Percentiles rank a stretch among this genome's conserved stretches.
Evolutionary conservation across 139 green algal species (phyloP).

Genomic region (Trebouxia sp.): DNA sequence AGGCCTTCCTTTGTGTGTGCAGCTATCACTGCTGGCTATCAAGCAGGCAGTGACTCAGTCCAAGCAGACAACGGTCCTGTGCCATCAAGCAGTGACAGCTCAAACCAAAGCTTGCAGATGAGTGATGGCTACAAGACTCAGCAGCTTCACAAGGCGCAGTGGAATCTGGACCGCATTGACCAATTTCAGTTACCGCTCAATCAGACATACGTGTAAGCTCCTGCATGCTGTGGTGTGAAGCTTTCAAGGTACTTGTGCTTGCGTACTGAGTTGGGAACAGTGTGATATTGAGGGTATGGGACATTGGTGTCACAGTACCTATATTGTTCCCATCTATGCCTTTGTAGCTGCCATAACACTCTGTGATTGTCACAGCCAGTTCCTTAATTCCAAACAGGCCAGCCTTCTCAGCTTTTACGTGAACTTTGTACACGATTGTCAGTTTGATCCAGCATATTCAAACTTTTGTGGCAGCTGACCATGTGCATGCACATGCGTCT

Average conservation of each 20-base stretch:
- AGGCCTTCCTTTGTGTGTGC: neutral
- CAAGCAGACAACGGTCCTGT: neutral
- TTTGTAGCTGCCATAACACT: no score
- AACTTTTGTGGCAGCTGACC: no score
- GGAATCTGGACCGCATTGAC: conserved; percentile 52
- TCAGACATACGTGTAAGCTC: conserved; percentile 24
- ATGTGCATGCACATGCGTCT: no score
- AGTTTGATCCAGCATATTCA: no score
- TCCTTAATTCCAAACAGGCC: no score
- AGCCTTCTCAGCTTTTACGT: no score
- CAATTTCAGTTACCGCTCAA: conserved; percentile 32
- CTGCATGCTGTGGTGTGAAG: neutral
- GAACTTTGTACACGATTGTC: no score
- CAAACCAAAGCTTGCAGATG: neutral
- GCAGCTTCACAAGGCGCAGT: conserved; percentile 45
- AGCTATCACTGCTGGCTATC: conserved; percentile 9
- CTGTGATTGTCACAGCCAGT: no score
- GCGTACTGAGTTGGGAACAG: neutral
- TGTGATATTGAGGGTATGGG: no score
- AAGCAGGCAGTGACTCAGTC: neutral
- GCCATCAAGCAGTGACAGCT: neutral
- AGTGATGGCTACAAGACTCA: conserved; percentile 41
- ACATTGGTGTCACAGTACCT: no score
- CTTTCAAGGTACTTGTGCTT: neutral
- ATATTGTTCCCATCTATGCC: no score